Conservation (phyloP, 108 stramenopile species). For the Nannochloropsis granulata region DNA sequence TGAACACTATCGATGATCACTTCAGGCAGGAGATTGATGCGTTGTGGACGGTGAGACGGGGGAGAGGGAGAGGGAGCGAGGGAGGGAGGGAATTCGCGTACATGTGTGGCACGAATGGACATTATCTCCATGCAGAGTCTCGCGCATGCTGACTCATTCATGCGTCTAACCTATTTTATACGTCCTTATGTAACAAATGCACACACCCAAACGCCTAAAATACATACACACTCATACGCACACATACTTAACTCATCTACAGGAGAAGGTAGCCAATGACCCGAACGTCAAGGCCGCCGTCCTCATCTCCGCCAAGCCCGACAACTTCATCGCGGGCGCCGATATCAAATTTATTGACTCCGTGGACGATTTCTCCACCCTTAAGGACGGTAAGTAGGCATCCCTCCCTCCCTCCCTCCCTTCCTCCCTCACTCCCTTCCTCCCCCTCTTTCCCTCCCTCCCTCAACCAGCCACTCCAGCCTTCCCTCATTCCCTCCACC, state of each 20-base stretch:
- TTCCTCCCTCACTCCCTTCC: background rate
- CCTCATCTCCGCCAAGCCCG: slow-evolving; percentile 82
- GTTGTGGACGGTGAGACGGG: slow-evolving; percentile 46
- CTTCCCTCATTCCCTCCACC: background rate
- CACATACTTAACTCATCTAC: slow-evolving; percentile 43
- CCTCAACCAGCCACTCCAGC: background rate
- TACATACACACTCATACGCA: background rate
- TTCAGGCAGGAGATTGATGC: slow-evolving; percentile 61
- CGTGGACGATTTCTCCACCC: slow-evolving; percentile 57
- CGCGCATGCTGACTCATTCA: background rate
- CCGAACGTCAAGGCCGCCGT: slow-evolving; percentile 70
- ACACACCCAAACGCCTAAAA: background rate
- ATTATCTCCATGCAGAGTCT: background rate
- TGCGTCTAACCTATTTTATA: background rate
- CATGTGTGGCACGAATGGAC: background rate
- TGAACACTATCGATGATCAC: slow-evolving; percentile 80
- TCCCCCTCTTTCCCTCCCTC: background rate
- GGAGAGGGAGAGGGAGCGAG: background rate
- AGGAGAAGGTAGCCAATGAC: slow-evolving; percentile 33
- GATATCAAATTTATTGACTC: slow-evolving; percentile 92
- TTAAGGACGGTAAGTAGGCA: slow-evolving; percentile 41
- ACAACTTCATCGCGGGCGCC: slow-evolving; percentile 96
- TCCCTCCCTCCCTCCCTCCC: background rate
- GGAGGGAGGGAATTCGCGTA: background rate
- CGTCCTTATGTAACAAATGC: background rate